Evolutionary conservation across 768 basidiomycete genomes (phyloP).

Genomic region (Porpolomopsis calyptriformis): DNA sequence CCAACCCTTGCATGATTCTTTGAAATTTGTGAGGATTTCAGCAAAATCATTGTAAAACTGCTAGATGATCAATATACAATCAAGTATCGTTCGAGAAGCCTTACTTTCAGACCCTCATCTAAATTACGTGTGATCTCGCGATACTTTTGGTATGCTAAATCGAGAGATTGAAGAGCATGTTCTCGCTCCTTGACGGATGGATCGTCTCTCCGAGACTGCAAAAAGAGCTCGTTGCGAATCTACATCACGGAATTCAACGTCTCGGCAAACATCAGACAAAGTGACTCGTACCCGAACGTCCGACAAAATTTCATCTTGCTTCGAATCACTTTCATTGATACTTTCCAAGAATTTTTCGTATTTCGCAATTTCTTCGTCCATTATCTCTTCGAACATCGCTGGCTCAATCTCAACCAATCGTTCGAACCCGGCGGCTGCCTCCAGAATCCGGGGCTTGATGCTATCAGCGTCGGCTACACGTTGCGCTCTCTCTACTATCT

Average conservation of each 20-base stretch:
- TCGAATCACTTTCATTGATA: constrained; percentile 39
- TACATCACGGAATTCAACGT: background rate
- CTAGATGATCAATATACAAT: background rate
- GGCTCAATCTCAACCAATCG: constrained; percentile 63
- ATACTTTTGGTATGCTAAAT: constrained; percentile 81
- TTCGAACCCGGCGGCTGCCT: constrained; percentile 55
- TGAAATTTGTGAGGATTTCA: constrained; percentile 61
- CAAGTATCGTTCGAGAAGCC: background rate
- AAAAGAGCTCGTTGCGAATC: constrained; percentile 56
- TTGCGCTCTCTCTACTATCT: constrained; percentile 55
- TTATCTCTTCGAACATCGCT: constrained; percentile 79
- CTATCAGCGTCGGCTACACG: constrained; percentile 59
- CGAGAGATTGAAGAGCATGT: constrained; percentile 68
- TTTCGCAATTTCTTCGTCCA: constrained; percentile 69
- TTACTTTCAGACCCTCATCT: constrained; percentile 78
- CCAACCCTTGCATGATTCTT: constrained; percentile 68
- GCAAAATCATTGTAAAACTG: constrained; percentile 89
- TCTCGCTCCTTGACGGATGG: constrained; percentile 71
- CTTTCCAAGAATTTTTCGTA: constrained; percentile 68
- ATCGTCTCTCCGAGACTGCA: constrained; percentile 71
- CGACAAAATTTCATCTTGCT: constrained; percentile 56
- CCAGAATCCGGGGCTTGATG: constrained; percentile 56
- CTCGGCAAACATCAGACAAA: background rate
- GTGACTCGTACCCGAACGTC: constrained; percentile 49
- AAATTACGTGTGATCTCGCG: constrained; percentile 75